Percentiles rank a stretch among this genome's conserved stretches.
Conservation (phyloP, 192 early-diverging fungal species). For the Umbelopsis ramanniana region DNA sequence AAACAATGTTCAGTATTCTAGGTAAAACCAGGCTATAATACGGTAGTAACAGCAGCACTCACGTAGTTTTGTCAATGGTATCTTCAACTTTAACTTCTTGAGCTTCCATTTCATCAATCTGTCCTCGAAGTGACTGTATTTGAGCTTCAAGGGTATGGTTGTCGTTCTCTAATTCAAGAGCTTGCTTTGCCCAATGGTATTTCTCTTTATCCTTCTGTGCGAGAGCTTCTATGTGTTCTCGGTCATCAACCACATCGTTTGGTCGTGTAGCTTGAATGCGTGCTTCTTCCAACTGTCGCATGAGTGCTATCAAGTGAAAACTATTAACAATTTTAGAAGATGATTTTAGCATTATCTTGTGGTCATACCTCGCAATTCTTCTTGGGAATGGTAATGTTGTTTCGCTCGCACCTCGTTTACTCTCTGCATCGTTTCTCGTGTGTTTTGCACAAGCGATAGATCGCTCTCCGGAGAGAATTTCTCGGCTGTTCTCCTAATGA, state of each 20-base stretch:
- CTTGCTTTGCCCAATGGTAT: slow-evolving; percentile 17
- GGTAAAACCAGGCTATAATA: neutral
- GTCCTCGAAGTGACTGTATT: neutral
- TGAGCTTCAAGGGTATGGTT: slow-evolving; percentile 5
- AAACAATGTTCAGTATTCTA: neutral
- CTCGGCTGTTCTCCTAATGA: slow-evolving; percentile 6
- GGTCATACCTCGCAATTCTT: slow-evolving; percentile 5
- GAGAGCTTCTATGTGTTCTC: neutral
- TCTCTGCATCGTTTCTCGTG: slow-evolving; percentile 11
- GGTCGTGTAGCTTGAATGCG: slow-evolving; percentile 13
- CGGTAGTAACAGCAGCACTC: neutral
- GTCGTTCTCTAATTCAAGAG: slow-evolving; percentile 12
- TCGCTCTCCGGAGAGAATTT: slow-evolving; percentile 20
- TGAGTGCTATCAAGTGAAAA: neutral
- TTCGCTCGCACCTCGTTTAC: slow-evolving; percentile 14
- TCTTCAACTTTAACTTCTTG: slow-evolving; percentile 14
- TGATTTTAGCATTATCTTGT: neutral
- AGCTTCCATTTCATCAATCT: slow-evolving; percentile 9
- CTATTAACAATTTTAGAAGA: neutral
- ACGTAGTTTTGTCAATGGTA: slow-evolving; percentile 21
- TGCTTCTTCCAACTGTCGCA: slow-evolving; percentile 11
- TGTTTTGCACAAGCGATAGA: slow-evolving; percentile 6
- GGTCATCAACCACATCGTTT: slow-evolving; percentile 1
- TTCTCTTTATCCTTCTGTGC: slow-evolving; percentile 14
- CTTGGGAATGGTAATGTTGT: slow-evolving; percentile 19